Conservation (phyloP, 495 filamentous ascomycete species). For the Lophium mytilinum region DNA sequence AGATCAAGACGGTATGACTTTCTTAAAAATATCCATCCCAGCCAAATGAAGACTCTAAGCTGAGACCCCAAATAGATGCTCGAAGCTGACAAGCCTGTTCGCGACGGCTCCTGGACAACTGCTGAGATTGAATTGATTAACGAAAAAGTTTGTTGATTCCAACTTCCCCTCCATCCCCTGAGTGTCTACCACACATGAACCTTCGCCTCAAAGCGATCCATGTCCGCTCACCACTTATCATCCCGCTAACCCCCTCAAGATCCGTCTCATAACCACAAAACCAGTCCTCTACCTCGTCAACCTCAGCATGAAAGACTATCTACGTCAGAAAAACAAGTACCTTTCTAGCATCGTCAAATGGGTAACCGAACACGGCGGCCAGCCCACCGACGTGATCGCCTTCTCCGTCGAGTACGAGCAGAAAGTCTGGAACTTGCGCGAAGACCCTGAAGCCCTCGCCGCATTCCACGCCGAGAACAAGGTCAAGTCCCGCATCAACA, state of each 20-base stretch:
- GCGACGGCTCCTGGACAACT: constrained; percentile 29
- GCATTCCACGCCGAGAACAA: constrained; percentile 23
- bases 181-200: too few species aligned
- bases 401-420: constrained; percentile 33
- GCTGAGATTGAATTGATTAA: constrained; percentile 32
- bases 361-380: constrained; percentile 30
- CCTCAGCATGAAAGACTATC: constrained; percentile 33
- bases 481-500: constrained; percentile 26
- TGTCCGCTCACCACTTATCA: too few species aligned
- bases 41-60: too few species aligned
- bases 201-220: too few species aligned
- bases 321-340: constrained; percentile 34
- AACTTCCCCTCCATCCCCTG: too few species aligned
- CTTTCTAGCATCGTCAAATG: constrained; percentile 28
- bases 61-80: constrained; percentile 8
- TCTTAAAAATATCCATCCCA: not conserved
- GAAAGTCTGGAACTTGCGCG: constrained; percentile 9
- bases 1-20: constrained; percentile 17
- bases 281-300: constrained; percentile 34
- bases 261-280: constrained; percentile 30
- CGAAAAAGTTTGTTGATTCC: constrained; percentile 13
- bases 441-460: constrained; percentile 5
- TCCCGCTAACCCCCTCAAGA: not conserved
- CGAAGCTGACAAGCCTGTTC: constrained; percentile 27
- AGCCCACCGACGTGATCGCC: constrained; percentile 27